These are phyloP conservation scores for Hypoxylon rubiginosum DNA, from an alignment of 2,329 filamentous ascomycete species.

Conservation along the genomic window DNA sequence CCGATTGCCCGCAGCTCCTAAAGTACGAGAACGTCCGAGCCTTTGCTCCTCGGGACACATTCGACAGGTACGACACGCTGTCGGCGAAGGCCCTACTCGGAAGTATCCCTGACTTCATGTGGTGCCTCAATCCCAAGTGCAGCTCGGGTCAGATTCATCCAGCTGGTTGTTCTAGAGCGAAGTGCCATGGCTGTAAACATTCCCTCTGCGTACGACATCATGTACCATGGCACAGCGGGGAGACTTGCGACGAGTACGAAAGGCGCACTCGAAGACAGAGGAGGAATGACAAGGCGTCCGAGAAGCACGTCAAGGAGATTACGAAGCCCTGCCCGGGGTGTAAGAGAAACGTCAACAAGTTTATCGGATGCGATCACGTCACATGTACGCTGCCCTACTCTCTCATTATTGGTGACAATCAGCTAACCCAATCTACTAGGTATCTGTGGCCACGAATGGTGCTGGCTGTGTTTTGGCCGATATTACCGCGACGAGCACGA, in stretches of 20 bases:
- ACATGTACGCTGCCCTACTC: slow-evolving; percentile 52
- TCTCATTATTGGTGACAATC: background rate
- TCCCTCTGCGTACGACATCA: slow-evolving; percentile 54
- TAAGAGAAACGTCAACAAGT: slow-evolving; percentile 54
- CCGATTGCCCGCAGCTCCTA: slow-evolving; percentile 53
- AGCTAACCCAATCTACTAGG: slow-evolving; percentile 29
- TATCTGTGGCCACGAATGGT: slow-evolving; percentile 57
- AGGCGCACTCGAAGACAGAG: slow-evolving; percentile 47
- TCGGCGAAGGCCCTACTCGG: slow-evolving; percentile 51
- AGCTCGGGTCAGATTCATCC: slow-evolving; percentile 56
- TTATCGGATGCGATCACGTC: slow-evolving; percentile 57
- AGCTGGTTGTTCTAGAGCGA: slow-evolving; percentile 50
- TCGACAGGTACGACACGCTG: slow-evolving; percentile 54
- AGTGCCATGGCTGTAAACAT: slow-evolving; percentile 52
- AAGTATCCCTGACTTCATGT: slow-evolving; percentile 52
- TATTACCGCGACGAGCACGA: slow-evolving; percentile 48
- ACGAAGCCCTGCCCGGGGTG: slow-evolving; percentile 56
- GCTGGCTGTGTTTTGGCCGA: slow-evolving; percentile 54
- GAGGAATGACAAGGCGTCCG: slow-evolving; percentile 53
- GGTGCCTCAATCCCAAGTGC: slow-evolving; percentile 56
- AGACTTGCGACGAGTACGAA: slow-evolving; percentile 56
- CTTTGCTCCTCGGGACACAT: slow-evolving; percentile 47
- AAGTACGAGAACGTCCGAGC: slow-evolving; percentile 50
- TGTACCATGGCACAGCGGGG: slow-evolving; percentile 55
- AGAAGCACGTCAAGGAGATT: slow-evolving; percentile 51